phyloP scores from a whole-genome alignment of 176 grass and related monocot genomes.

The Oryza rufipogon region DNA sequence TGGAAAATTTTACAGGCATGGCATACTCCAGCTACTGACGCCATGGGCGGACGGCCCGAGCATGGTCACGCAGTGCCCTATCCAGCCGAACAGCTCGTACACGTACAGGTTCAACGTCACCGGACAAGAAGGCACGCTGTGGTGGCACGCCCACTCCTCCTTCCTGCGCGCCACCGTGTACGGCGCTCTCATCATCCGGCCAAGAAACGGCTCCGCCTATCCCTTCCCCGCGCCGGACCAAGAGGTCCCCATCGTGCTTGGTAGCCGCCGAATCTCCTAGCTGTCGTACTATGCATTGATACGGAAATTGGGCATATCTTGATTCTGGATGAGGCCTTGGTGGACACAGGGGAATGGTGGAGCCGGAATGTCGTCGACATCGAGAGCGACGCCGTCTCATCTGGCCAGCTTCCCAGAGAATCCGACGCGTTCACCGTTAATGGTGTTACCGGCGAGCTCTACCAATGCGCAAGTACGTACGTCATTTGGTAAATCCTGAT shows the following conservation, averaged over 20 bases:
- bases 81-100: constrained; percentile 53
- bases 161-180: constrained; percentile 69
- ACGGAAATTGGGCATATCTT: constrained; percentile 21
- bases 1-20: constrained; percentile 51
- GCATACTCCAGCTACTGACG: constrained; percentile 51
- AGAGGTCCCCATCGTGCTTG: constrained; percentile 67
- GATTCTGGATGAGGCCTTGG: constrained; percentile 42
- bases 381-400: constrained; percentile 43
- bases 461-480: constrained; percentile 48
- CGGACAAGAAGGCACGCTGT: constrained; percentile 75
- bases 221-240: constrained; percentile 68
- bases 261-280: constrained; percentile 25
- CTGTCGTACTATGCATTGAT: neutral
- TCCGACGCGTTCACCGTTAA: constrained; percentile 68
- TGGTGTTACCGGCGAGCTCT: constrained; percentile 56
- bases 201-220: constrained; percentile 43
- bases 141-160: constrained; percentile 82
- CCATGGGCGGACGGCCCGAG: constrained; percentile 65
- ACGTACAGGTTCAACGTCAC: constrained; percentile 67
- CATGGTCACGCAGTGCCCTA: constrained; percentile 65
- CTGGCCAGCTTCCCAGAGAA: constrained; percentile 41
- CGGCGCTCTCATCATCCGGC: constrained; percentile 68
- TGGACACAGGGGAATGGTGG: constrained; percentile 64
- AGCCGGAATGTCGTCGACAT: constrained; percentile 54
- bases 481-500: neutral